A percentile compares a stretch with the other conserved stretches of the same genome.
These are phyloP conservation scores for Globisporangium alternatum DNA, from an alignment of 352 stramenopile species.

Conservation along the genomic window DNA sequence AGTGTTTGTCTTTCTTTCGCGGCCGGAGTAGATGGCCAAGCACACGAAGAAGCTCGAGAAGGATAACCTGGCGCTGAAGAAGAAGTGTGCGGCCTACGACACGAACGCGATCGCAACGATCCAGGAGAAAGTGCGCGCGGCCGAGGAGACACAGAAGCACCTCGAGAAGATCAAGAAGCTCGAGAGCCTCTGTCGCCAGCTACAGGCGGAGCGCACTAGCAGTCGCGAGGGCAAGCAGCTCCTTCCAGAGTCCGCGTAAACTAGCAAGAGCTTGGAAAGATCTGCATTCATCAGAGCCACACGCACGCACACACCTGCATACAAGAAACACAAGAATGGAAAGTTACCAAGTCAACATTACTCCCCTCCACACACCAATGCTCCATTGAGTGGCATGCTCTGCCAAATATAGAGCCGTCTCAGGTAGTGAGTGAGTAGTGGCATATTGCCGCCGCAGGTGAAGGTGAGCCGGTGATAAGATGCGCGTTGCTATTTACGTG, in stretches of 20 bases:
- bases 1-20: neutral
- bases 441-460: neutral
- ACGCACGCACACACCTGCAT: neutral
- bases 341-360: neutral
- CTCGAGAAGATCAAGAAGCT: constrained; percentile 84
- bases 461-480: constrained; percentile 3
- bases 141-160: constrained; percentile 64
- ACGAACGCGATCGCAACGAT: constrained; percentile 67
- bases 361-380: neutral
- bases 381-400: no score
- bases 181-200: constrained; percentile 73
- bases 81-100: constrained; percentile 83
- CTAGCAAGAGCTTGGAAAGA: neutral
- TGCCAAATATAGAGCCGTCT: constrained; percentile 1
- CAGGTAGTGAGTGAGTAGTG: no score
- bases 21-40: constrained; percentile 60
- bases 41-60: constrained; percentile 87
- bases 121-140: constrained; percentile 62
- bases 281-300: neutral
- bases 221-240: constrained; percentile 24
- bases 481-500: constrained; percentile 7
- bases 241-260: constrained; percentile 12
- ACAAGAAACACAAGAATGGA: neutral
- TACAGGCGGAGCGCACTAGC: constrained; percentile 79
- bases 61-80: constrained; percentile 74